Evolutionary conservation across 139 green algal species (phyloP), one percentile per base, ranked within the genome.

Genomic region (Chlamydomonas applanata): DNA sequence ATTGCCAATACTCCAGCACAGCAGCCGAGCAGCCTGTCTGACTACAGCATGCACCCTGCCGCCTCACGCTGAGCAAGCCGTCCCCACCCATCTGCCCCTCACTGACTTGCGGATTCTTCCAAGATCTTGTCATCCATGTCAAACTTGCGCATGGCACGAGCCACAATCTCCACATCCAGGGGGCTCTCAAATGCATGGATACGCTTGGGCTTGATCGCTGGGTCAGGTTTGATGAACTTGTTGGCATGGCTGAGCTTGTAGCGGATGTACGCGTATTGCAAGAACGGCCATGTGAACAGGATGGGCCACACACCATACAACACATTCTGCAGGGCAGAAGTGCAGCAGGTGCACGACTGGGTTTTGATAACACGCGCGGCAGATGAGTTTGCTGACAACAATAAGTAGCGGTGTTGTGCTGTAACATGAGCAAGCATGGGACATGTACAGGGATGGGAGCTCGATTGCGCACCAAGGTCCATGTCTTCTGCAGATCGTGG

Each of bases 261-360:
- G 35, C 62, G 66, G 34, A 64, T 25, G 76, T 74, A 74, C 11
- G 34, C 3, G 2, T 9, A 66, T 4, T 30, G 20, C 4, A 72
- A 52, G 0, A 4, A 22, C 19, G 35, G 34, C 4, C 33, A n/a
- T 3, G 11, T 46, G 5, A 54, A 16, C 16, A 77, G 35, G 3
- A 72, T n/a, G 1, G 69, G 69, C 30, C 62, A 73, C 22, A 82
- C 70, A 34, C 76, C 76, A 40, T 78, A 78, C 53, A 82, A 61
- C 34, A 82, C 76, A 5, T 69, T 54, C 76, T 77, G 76, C 52
- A 59, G 36, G n/a, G 25, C 14, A 2, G 73, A 73, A 2, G 35
- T 19, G 4, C 45, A 34, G n/a, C 54, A 62, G 16, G 54, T 66
- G 59, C n/a, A 66, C 59, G 35, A 66, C 40, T 19, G n/a, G n/a